Conservation (phyloP, 2,329 filamentous ascomycete species). For the Botrytis porri region DNA sequence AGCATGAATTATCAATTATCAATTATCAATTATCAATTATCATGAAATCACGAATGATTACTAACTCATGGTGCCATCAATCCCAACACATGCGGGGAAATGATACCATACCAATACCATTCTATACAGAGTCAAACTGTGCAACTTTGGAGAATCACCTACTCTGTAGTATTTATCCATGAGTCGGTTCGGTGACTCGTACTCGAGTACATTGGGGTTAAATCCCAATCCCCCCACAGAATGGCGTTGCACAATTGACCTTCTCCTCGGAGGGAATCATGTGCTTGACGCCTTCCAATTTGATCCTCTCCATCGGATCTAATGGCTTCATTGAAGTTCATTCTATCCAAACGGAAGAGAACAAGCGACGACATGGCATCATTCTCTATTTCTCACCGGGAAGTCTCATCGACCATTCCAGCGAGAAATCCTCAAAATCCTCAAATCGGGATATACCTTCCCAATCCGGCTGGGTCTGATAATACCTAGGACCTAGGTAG, state of each 20-base stretch:
- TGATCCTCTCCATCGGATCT: not conserved
- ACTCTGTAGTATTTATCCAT: not conserved
- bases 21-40: too few species aligned
- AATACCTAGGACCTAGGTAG: too few species aligned
- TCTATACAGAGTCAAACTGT: not conserved
- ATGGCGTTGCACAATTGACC: conserved; percentile 1
- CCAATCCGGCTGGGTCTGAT: not conserved
- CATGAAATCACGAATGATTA: not conserved
- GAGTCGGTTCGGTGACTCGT: not conserved
- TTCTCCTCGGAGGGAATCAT: conserved; percentile 18
- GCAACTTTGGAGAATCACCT: not conserved
- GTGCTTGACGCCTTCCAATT: not conserved
- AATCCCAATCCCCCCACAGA: not conserved
- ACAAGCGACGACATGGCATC: not conserved
- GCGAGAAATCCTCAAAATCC: not conserved
- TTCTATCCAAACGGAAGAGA: not conserved
- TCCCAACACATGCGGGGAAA: not conserved
- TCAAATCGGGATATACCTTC: not conserved
- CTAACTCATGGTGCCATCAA: conserved; percentile 1
- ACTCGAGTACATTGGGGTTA: not conserved
- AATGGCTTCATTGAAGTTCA: not conserved
- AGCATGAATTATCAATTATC: not conserved
- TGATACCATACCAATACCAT: conserved; percentile 7
- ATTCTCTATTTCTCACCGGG: not conserved
- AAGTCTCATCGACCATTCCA: not conserved